Conservation (phyloP, 1,139 yeast genomes). For the Hanseniaspora gamundiae region DNA sequence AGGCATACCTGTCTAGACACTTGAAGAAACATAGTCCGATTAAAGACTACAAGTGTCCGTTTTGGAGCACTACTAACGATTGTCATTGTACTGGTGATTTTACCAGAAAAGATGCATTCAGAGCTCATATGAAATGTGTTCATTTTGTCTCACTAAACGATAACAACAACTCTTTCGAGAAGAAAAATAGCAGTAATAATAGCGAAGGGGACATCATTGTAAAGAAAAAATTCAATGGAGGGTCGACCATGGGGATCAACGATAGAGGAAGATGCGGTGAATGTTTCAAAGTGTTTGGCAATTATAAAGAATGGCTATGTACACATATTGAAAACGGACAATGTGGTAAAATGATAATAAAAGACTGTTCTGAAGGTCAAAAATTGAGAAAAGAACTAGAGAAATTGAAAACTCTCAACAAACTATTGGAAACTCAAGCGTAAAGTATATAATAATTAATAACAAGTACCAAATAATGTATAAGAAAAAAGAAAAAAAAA, state of each 20-base stretch:
- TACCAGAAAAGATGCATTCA: conserved; percentile 80
- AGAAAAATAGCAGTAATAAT: background rate
- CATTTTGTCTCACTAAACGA: conserved; percentile 38
- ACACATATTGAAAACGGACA: conserved; percentile 63
- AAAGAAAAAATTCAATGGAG: too few relatives aligned
- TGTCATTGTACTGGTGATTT: conserved; percentile 85
- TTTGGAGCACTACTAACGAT: conserved; percentile 35
- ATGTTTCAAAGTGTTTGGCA: conserved; percentile 58
- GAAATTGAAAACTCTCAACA: conserved; percentile 2
- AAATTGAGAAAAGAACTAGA: conserved; percentile 6
- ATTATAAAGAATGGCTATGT: conserved; percentile 72
- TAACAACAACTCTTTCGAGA: background rate
- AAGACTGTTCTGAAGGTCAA: conserved; percentile 5
- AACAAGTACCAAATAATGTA: too few relatives aligned
- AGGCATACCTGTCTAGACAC: conserved; percentile 83
- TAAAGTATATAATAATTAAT: too few relatives aligned
- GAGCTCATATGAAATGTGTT: conserved; percentile 76
- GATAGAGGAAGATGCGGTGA: conserved; percentile 67
- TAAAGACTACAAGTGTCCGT: conserved; percentile 79
- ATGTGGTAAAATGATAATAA: conserved; percentile 27
- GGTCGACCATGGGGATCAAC: too few relatives aligned
- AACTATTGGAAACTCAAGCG: too few relatives aligned
- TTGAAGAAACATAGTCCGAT: conserved; percentile 65
- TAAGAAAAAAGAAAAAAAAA: too few relatives aligned
- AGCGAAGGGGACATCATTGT: background rate